phyloP scores from a whole-genome alignment of 345 rosid genomes.

The Orychophragmus violaceus region DNA sequence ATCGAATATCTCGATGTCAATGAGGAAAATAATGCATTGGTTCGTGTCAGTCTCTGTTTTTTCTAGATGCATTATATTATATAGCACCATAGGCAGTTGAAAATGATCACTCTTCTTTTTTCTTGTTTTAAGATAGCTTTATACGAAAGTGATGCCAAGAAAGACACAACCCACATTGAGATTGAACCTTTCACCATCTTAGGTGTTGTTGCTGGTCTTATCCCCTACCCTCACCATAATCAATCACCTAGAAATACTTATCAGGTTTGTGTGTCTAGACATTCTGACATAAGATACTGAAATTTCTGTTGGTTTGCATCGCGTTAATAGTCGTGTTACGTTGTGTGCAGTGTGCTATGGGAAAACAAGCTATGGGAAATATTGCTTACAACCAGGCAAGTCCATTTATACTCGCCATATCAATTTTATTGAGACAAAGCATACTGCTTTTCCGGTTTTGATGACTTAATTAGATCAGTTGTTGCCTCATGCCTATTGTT shows the following conservation, averaged over 20 bases:
- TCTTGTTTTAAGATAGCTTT: slow-evolving; percentile 69
- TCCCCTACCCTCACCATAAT: slow-evolving; percentile 97
- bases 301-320: slow-evolving; percentile 6
- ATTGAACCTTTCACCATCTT: slow-evolving; percentile 95
- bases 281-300: slow-evolving; percentile 16
- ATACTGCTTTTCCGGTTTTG: background rate
- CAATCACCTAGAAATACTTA: slow-evolving; percentile 98
- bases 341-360: slow-evolving; percentile 84
- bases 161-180: slow-evolving; percentile 85
- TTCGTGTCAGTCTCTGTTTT: slow-evolving; percentile 31
- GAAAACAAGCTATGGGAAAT: slow-evolving; percentile 99
- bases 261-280: slow-evolving; percentile 48
- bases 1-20: slow-evolving; percentile 95
- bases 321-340: background rate
- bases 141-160: slow-evolving; percentile 51
- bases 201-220: slow-evolving; percentile 93
- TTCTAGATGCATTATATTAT: background rate
- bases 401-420: slow-evolving; percentile 2
- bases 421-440: background rate
- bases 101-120: slow-evolving; percentile 3
- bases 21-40: slow-evolving; percentile 96
- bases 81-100: background rate
- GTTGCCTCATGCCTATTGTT: slow-evolving; percentile 15
- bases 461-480: background rate
- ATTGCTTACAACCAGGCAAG: slow-evolving; percentile 92